Conservation (phyloP, 2,329 filamentous ascomycete genomes). For the Aspergillus niger region DNA sequence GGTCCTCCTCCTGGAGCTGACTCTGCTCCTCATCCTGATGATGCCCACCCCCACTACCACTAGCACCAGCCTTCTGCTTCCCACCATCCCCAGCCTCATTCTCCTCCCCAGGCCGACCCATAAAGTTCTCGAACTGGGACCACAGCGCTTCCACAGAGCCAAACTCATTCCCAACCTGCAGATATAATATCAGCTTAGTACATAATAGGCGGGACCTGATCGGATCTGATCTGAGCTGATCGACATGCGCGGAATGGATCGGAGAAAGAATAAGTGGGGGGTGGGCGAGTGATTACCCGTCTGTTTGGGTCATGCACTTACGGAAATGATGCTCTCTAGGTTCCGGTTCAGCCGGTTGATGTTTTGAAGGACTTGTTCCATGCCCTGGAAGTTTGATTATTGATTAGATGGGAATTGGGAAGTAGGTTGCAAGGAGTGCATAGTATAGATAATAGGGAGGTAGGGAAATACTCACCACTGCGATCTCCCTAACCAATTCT, state of each 20-base stretch:
- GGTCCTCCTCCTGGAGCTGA: conserved; percentile 27
- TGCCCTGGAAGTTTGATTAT: conserved; percentile 47
- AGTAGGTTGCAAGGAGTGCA: neutral
- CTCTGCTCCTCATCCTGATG: conserved; percentile 22
- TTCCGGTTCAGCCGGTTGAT: conserved; percentile 94
- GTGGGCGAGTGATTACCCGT: no score
- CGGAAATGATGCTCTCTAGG: conserved; percentile 85
- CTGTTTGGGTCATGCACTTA: conserved; percentile 45
- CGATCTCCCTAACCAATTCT: conserved; percentile 47
- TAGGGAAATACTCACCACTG: conserved; percentile 35
- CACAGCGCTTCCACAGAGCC: conserved; percentile 94
- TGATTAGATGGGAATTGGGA: no score
- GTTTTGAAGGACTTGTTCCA: conserved; percentile 91
- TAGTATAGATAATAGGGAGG: neutral
- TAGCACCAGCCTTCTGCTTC: conserved; percentile 26
- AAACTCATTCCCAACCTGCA: conserved; percentile 89
- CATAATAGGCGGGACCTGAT: neutral
- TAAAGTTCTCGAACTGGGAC: conserved; percentile 96
- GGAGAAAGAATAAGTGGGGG: neutral
- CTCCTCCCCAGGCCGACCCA: conserved; percentile 67
- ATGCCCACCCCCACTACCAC: no score
- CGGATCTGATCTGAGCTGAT: no score
- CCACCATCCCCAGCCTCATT: conserved; percentile 32
- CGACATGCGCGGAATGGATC: conserved; percentile 1
- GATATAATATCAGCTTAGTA: neutral